A percentile compares a stretch with the other conserved stretches of the same genome.
Conservation (phyloP, 768 basidiomycete genomes). For the Glaciozyma martinii region DNA sequence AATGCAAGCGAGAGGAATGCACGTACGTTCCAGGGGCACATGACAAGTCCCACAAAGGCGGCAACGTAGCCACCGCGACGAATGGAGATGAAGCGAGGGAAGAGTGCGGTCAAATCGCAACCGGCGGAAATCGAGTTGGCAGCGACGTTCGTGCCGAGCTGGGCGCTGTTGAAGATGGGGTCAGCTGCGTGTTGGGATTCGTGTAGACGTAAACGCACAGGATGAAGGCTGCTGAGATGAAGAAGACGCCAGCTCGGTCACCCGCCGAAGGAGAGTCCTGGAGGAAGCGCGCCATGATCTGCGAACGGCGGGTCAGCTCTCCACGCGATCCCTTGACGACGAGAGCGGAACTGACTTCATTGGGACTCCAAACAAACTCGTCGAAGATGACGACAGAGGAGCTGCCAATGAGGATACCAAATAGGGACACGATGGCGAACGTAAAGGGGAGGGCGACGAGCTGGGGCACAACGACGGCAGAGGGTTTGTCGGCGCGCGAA, state of each 20-base stretch:
- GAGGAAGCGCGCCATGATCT: constrained; percentile 24
- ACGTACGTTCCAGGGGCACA: constrained; percentile 51
- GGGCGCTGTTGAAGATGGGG: too few species aligned
- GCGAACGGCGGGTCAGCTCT: constrained; percentile 41
- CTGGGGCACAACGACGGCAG: constrained; percentile 53
- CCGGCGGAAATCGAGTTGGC: constrained; percentile 73
- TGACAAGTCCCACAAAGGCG: constrained; percentile 65
- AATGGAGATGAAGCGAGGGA: constrained; percentile 73
- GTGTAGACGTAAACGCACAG: constrained; percentile 48
- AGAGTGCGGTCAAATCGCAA: constrained; percentile 68
- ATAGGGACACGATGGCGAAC: constrained; percentile 64
- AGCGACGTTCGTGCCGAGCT: constrained; percentile 60
- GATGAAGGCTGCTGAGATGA: constrained; percentile 69
- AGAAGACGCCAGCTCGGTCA: constrained; percentile 49
- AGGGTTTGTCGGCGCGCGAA: constrained; percentile 48
- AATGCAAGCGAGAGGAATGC: too few species aligned
- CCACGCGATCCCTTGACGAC: too few species aligned
- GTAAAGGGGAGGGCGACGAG: constrained; percentile 61
- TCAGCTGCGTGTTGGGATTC: neutral
- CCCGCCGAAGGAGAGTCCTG: constrained; percentile 1
- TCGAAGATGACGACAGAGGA: constrained; percentile 59
- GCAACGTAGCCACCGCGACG: constrained; percentile 74
- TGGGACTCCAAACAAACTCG: constrained; percentile 65
- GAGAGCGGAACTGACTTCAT: neutral
- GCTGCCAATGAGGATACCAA: constrained; percentile 66